Percentiles rank a stretch among this genome's conserved stretches.
Evolutionary conservation across 2,329 filamentous ascomycete species (phyloP).

Genomic region (Aspergillus viridinutans): DNA sequence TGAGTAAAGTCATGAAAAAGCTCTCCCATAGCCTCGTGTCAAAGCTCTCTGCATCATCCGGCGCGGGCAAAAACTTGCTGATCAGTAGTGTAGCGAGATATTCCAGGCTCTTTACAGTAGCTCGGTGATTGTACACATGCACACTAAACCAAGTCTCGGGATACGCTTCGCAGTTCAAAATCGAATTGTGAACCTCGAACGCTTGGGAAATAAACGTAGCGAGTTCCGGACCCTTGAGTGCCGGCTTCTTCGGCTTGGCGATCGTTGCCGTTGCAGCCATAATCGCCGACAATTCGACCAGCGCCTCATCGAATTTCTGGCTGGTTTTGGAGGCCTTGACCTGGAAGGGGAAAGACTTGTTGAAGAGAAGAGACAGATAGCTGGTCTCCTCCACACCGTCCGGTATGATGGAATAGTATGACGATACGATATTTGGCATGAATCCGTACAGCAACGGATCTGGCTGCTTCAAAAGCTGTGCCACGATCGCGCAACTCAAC

Average conservation of each 20-base stretch:
- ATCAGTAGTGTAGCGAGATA: slow-evolving; percentile 75
- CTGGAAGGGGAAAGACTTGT: slow-evolving; percentile 84
- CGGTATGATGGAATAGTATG: slow-evolving; percentile 72
- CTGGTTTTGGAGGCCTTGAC: slow-evolving; percentile 59
- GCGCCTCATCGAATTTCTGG: slow-evolving; percentile 73
- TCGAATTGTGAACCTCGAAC: slow-evolving; percentile 81
- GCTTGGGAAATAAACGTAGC: slow-evolving; percentile 71
- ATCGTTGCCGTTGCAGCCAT: slow-evolving; percentile 77
- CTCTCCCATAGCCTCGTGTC: slow-evolving; percentile 91
- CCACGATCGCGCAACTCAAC: slow-evolving; percentile 86
- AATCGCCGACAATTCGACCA: slow-evolving; percentile 84
- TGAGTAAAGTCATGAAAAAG: slow-evolving; percentile 85
- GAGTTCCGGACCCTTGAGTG: slow-evolving; percentile 73
- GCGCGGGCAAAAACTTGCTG: slow-evolving; percentile 79
- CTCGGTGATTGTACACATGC: slow-evolving; percentile 88
- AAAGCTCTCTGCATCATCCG: slow-evolving; percentile 87
- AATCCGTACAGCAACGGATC: slow-evolving; percentile 81
- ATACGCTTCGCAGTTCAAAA: slow-evolving; percentile 84
- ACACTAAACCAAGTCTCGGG: slow-evolving; percentile 87
- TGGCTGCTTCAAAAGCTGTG: slow-evolving; percentile 75
- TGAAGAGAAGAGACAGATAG: slow-evolving; percentile 80
- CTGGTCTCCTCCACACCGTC: slow-evolving; percentile 57
- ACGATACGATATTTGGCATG: slow-evolving; percentile 85
- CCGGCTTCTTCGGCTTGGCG: slow-evolving; percentile 67
- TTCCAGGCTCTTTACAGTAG: slow-evolving; percentile 78